Evolutionary conservation across 1,284 basidiomycete genomes (phyloP), one percentile per base, ranked within the genome.

Genomic region (Exobasidium cylindrosporum): DNA sequence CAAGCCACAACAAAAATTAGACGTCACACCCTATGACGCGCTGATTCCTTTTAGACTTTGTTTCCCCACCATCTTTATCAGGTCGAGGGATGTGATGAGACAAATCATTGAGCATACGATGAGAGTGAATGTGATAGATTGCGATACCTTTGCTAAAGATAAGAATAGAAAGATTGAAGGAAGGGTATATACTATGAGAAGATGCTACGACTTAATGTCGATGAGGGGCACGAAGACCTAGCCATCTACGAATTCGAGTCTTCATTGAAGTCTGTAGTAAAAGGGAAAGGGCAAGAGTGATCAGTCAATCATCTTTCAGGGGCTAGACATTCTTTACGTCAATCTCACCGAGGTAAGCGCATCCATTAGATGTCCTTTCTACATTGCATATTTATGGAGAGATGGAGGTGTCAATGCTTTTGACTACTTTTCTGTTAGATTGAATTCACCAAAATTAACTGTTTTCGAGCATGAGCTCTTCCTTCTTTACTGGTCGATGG

Each of bases 361-460:
- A 26, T 70, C 64, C 21, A 60, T 62, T 46, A 70, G 56, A 52
- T 65, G 69, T 3, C 67, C 69, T 54, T 58, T 62, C 67, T 69
- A 56, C 23, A n/a, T 2, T 40, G 35, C 35, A 40, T 40, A 45
- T 24, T 6, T 35, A 17, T 7, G 24, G n/a, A 23, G 13, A 28
- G 45, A 13, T 17, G 23, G 7, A 31, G 45, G 35, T 30, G 40
- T 24, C 40, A 45, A 45, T 45, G 31, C 56, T 56, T 55, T 23
- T 45, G 45, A 17, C 14, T 4, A 14, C 3, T 53, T 3, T n/a
- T 4, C 4, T 35, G 17, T 52, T 10, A n/a, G 23, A n/a, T 13
- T 46, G 17, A 1, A 62, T 65, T 14, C 49, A 71, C 68, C 56
- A 52, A 57, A 44, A 72, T 61, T n/a, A 72, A 47, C 57, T 70